Evolutionary conservation across 2,329 filamentous ascomycete genomes (phyloP), one percentile per base, ranked within the genome.

Genomic region (Dothideomycetes sp.): DNA sequence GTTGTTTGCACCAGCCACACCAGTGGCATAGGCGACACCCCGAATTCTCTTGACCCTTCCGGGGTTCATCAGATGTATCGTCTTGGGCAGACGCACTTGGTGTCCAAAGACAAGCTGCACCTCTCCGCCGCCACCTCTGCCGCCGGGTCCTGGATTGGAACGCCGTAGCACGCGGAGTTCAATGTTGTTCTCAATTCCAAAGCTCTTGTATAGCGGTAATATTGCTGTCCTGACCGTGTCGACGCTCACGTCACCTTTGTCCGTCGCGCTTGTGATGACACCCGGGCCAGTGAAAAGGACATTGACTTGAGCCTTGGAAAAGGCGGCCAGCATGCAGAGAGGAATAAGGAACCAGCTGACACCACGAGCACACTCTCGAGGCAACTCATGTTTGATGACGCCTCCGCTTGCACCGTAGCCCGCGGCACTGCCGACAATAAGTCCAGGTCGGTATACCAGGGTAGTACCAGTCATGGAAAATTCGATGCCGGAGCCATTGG

Each of bases 401-500:
- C 89, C 84, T 52, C 78, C 60, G 34, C 74, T 69, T 29, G 84
- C 80, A 52, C 85, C 85, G 36, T 80, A 73, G 14, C 85, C 86
- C 15, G 83, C 71, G 17, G 83, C 77, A 34, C 80, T 82, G 45
- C 91, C 91, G 0, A 86, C 91, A 53, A 98, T 93, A 31, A 98
- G 70, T 27, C 91, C 91, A 0, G 91, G 91, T 49, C 84, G 82
- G 65, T 93, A 98, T 29, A 88, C 81, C 41, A 98, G 75, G 1
- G 86, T 88, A 0, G 91, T 96, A 57, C 91, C 91, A 1, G 87
- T 95, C 65, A 94, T 91, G 9, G 87, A 94, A 51, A 98, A 94
- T 55, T 95, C 88, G 65, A 96, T 86, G 41, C 83, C 79, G 42
- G 84, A 84, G 64, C 91, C 91, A 69, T 98, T 98, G 55, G 91